A percentile compares a stretch with the other conserved stretches of the same genome.
These are phyloP conservation scores for Aspergillus bridgeri DNA, from an alignment of 495 filamentous ascomycete genomes.

Conservation along the genomic window DNA sequence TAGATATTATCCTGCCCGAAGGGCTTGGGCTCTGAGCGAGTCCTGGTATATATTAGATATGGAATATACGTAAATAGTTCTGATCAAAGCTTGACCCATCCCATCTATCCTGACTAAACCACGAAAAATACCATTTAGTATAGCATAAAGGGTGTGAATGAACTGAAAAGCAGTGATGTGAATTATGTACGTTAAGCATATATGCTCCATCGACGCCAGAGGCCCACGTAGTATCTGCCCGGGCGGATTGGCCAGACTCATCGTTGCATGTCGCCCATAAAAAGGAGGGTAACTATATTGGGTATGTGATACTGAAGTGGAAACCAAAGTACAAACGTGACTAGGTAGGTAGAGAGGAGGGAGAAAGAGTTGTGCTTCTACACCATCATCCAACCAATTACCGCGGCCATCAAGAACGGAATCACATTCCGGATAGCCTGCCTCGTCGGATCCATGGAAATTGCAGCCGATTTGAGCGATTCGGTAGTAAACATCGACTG, in stretches of 20 bases:
- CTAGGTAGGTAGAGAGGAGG: too few relatives aligned
- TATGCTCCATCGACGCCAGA: background rate
- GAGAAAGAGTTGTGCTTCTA: conserved; percentile 18
- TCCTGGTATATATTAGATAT: background rate
- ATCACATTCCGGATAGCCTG: conserved; percentile 13
- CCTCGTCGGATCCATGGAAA: background rate
- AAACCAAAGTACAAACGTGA: conserved; percentile 16
- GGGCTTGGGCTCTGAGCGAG: background rate
- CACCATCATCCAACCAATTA: conserved; percentile 23
- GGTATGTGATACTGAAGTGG: conserved; percentile 3
- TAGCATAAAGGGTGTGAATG: background rate
- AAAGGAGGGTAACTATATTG: conserved; percentile 3
- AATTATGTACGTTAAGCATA: background rate
- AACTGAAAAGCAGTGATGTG: background rate
- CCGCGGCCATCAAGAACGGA: conserved; percentile 22
- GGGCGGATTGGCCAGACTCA: background rate
- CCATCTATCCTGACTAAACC: too few relatives aligned
- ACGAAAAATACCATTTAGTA: too few relatives aligned
- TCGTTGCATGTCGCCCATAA: background rate
- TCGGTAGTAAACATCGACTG: conserved; percentile 68
- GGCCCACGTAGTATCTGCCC: background rate
- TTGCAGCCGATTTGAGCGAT: conserved; percentile 47
- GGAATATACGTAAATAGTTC: background rate
- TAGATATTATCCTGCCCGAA: background rate
- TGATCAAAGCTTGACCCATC: background rate